These are phyloP conservation scores for Tetradesmus lagerheimii DNA, from an alignment of 139 green algal species.

Conservation along the genomic window DNA sequence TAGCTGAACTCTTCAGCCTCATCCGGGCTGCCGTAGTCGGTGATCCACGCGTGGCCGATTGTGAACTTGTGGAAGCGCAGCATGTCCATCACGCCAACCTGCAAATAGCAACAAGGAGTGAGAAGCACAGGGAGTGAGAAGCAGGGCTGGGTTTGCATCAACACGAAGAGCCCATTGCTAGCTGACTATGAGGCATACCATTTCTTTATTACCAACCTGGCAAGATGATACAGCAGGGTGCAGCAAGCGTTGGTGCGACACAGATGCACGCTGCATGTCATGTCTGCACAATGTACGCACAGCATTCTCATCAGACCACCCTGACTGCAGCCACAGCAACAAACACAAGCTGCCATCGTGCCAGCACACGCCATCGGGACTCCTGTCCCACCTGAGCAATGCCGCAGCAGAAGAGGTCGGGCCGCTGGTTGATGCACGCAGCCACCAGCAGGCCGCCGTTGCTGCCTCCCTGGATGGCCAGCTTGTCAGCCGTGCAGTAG, in stretches of 20 bases:
- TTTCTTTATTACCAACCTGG: too few relatives aligned
- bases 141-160: too few relatives aligned
- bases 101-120: too few relatives aligned
- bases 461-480: constrained; percentile 89
- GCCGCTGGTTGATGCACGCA: constrained; percentile 93
- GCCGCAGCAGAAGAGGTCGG: constrained; percentile 88
- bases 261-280: too few relatives aligned
- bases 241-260: too few relatives aligned
- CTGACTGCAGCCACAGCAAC: background rate
- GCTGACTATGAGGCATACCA: too few relatives aligned
- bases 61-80: constrained; percentile 97
- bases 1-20: constrained; percentile 76
- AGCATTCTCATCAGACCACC: constrained; percentile 12
- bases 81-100: constrained; percentile 96
- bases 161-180: too few relatives aligned
- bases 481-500: constrained; percentile 72
- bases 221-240: background rate
- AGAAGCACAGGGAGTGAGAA: too few relatives aligned
- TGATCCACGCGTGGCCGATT: constrained; percentile 89
- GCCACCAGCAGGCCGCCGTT: constrained; percentile 95
- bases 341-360: background rate
- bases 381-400: constrained; percentile 72
- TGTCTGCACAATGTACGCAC: too few relatives aligned
- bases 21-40: constrained; percentile 90
- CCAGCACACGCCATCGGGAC: background rate